Conservation (phyloP, 2,329 filamentous ascomycete species). For the Apiospora malaysiana region DNA sequence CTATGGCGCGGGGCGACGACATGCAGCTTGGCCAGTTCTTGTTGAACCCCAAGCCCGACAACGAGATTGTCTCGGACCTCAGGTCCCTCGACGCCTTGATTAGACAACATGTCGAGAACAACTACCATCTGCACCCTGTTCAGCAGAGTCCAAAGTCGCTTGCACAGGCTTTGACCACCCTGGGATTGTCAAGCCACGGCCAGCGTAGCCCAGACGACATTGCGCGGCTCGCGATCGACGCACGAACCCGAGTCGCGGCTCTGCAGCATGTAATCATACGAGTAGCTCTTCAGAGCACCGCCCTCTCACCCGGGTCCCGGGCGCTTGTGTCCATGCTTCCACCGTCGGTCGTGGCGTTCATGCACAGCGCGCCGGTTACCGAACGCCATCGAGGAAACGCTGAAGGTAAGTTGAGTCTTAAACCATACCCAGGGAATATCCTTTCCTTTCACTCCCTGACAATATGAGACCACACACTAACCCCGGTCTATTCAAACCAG, state of each 20-base stretch:
- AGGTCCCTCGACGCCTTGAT: conserved; percentile 43
- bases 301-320: neutral
- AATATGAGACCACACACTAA: no score
- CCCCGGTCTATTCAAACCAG: conserved; percentile 25
- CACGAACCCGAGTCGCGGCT: neutral
- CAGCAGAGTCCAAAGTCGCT: conserved; percentile 30
- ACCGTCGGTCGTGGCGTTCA: neutral
- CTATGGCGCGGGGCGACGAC: conserved; percentile 25
- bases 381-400: conserved; percentile 17
- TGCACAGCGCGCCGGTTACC: neutral
- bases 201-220: neutral
- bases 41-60: conserved; percentile 43
- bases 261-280: conserved; percentile 1
- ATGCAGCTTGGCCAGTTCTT: conserved; percentile 42
- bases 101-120: conserved; percentile 46
- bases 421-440: no score
- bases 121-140: conserved; percentile 43
- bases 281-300: neutral
- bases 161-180: conserved; percentile 30
- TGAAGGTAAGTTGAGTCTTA: conserved; percentile 13
- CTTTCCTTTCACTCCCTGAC: no score
- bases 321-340: neutral
- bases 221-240: neutral
- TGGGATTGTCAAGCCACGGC: conserved; percentile 28
- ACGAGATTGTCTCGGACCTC: conserved; percentile 41